A percentile compares a stretch with the other conserved stretches of the same genome.
phyloP scores from a whole-genome alignment of 345 rosid species.

The Eutrema yunnanense region DNA sequence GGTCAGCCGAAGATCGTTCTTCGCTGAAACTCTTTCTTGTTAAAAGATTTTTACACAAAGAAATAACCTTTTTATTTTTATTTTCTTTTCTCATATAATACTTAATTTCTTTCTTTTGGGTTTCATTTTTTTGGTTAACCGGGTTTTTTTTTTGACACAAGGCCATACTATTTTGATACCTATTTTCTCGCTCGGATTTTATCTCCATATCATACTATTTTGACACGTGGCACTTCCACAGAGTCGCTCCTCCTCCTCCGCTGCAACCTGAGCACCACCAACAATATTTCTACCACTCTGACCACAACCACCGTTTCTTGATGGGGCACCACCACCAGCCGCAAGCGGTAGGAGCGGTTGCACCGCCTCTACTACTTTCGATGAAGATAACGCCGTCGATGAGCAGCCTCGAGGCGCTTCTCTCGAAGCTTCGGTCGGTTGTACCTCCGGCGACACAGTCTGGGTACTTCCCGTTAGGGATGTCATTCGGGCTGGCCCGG shows the following conservation, averaged over 20 bases:
- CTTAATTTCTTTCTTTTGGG: neutral
- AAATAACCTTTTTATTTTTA: neutral
- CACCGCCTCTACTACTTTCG: conserved; percentile 6
- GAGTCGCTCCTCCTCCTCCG: conserved; percentile 17
- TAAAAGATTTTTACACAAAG: neutral
- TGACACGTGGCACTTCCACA: conserved; percentile 54
- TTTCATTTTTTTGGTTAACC: conserved; percentile 6
- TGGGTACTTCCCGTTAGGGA: conserved; percentile 11
- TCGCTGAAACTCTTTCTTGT: too few species aligned
- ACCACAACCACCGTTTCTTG: conserved; percentile 22
- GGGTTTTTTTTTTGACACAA: neutral
- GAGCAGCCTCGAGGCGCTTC: conserved; percentile 97
- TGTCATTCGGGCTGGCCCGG: too few species aligned
- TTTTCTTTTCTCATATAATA: neutral
- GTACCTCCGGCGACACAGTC: conserved; percentile 42
- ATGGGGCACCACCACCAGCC: conserved; percentile 10
- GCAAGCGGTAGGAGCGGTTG: conserved; percentile 5
- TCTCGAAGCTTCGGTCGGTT: conserved; percentile 92
- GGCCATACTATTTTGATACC: neutral
- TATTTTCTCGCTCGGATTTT: conserved; percentile 8
- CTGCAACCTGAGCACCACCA: conserved; percentile 41
- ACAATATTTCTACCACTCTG: conserved; percentile 17
- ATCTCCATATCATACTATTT: conserved; percentile 4
- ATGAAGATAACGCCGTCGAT: conserved; percentile 80
- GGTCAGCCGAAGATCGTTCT: too few species aligned